phyloP scores from a whole-genome alignment of 2,329 filamentous ascomycete species.

The Fusarium virguliforme region DNA sequence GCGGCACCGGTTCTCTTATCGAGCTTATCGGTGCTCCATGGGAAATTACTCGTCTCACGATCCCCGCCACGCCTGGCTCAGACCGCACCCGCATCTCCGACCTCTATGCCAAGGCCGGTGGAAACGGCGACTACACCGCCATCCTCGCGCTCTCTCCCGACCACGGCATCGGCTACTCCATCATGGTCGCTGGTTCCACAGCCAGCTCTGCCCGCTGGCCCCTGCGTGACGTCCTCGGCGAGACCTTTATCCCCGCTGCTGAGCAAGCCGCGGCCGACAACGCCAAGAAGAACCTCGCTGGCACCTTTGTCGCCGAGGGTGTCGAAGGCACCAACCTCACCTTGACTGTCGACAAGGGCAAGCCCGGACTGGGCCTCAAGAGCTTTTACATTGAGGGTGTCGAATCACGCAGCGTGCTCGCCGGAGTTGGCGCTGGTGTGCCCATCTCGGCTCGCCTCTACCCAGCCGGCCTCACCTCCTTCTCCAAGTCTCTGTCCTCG shows the following conservation, averaged over 20 bases:
- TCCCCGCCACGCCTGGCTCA: conserved; percentile 46
- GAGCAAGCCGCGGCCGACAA: conserved; percentile 44
- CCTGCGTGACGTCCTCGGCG: conserved; percentile 37
- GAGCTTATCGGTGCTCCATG: conserved; percentile 43
- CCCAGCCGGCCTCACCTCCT: conserved; percentile 28
- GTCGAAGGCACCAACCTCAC: conserved; percentile 39
- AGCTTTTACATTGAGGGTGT: conserved; percentile 21
- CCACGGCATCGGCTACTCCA: conserved; percentile 46
- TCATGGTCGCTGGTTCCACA: conserved; percentile 48
- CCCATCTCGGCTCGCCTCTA: conserved; percentile 22
- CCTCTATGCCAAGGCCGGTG: conserved; percentile 37
- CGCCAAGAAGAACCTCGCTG: conserved; percentile 35
- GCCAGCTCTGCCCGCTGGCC: conserved; percentile 39
- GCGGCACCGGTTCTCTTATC: conserved; percentile 39
- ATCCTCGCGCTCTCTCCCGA: conserved; percentile 35
- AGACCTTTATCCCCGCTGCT: conserved; percentile 40
- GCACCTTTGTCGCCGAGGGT: conserved; percentile 33
- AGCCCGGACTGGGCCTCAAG: conserved; percentile 28
- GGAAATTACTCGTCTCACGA: conserved; percentile 42
- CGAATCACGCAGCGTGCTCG: neutral
- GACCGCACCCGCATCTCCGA: conserved; percentile 41
- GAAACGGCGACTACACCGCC: conserved; percentile 30
- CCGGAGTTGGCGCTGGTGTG: neutral
- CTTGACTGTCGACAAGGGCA: conserved; percentile 29
- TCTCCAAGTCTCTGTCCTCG: conserved; percentile 24